phyloP scores from a whole-genome alignment of 2,329 filamentous ascomycete species.

The Didymella arachidicola region DNA sequence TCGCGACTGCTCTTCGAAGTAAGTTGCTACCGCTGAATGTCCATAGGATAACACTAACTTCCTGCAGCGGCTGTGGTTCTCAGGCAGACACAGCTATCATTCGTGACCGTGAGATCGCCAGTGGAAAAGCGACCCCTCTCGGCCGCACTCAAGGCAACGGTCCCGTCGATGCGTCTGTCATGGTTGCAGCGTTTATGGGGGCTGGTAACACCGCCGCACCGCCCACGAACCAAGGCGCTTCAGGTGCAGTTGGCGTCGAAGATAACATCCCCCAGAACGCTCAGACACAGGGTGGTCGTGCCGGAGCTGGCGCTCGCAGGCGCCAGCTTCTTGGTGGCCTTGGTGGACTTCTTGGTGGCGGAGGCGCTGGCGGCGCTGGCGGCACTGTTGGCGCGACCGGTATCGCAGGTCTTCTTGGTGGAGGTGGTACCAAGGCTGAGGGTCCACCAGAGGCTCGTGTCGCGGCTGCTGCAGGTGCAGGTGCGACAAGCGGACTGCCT shows the following conservation, averaged over 20 bases:
- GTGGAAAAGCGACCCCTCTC: constrained; percentile 63
- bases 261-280: constrained; percentile 38
- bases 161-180: constrained; percentile 64
- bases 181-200: constrained; percentile 68
- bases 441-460: constrained; percentile 63
- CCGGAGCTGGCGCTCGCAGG: constrained; percentile 23
- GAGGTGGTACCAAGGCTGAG: constrained; percentile 57
- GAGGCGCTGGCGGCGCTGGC: constrained; percentile 34
- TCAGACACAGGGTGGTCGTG: constrained; percentile 21
- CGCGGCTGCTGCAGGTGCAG: constrained; percentile 62
- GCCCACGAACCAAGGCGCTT: constrained; percentile 44
- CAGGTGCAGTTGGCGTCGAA: constrained; percentile 43
- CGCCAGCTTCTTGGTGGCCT: constrained; percentile 46
- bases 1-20: constrained; percentile 67
- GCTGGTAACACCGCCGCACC: constrained; percentile 32
- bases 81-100: constrained; percentile 75
- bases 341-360: constrained; percentile 47
- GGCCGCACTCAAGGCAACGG: constrained; percentile 70
- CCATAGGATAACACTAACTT: constrained; percentile 23
- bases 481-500: constrained; percentile 63
- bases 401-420: constrained; percentile 42
- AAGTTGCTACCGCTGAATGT: neutral
- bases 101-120: constrained; percentile 65
- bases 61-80: constrained; percentile 62
- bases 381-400: constrained; percentile 39